Evolutionary conservation across 306 rosid species (phyloP).

Genomic region (Inga laurina): DNA sequence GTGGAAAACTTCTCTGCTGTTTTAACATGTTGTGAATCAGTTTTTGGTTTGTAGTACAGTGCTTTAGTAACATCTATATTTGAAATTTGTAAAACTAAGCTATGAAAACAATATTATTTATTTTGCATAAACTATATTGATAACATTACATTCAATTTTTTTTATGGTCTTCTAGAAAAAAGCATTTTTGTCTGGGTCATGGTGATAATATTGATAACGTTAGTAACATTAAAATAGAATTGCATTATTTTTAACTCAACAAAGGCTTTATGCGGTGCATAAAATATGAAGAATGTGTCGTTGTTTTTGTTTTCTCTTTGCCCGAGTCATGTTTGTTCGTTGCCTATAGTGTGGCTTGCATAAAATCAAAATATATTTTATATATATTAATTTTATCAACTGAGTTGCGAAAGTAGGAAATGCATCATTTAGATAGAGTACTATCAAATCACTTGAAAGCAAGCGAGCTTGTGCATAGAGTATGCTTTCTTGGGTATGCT

Average conservation of each 20-base stretch:
- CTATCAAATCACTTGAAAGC: neutral
- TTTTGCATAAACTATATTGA: neutral
- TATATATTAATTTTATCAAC: no score
- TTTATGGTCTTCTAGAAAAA: neutral
- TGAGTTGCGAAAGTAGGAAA: neutral
- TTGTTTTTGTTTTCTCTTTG: no score
- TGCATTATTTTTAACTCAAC: neutral
- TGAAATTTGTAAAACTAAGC: neutral
- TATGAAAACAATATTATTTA: neutral
- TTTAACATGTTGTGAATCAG: no score
- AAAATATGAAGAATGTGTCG: neutral
- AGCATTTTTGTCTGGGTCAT: neutral
- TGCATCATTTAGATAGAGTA: neutral
- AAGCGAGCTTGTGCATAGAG: neutral
- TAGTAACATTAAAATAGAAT: no score
- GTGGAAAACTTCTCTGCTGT: no score
- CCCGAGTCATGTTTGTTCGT: neutral
- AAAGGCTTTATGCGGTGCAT: neutral
- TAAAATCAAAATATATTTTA: no score
- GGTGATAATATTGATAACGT: no score
- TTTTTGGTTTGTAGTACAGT: neutral
- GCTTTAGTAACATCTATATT: neutral
- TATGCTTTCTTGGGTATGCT: neutral
- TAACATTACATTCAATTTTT: neutral
- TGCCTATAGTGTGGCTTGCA: neutral